Conservation (phyloP, 169 alveolate genomes). For the Hammondia hammondi region DNA sequence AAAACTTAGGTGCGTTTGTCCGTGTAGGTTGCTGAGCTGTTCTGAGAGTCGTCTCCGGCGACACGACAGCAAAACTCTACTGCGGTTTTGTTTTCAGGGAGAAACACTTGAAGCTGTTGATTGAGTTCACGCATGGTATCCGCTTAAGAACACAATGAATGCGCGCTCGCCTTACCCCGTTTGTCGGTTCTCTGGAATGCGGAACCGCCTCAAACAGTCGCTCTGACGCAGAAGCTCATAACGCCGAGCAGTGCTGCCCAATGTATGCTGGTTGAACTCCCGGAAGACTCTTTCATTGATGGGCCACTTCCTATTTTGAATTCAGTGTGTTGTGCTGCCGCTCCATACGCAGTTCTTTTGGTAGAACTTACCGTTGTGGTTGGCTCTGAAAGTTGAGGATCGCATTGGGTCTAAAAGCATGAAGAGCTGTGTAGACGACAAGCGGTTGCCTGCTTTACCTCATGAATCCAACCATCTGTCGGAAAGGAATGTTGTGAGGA, state of each 20-base stretch:
- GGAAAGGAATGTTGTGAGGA: not conserved
- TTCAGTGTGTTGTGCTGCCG: not conserved
- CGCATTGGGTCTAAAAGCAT: not conserved
- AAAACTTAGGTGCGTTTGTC: not conserved
- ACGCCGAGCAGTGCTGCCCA: slow-evolving; percentile 41
- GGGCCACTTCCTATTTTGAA: slow-evolving; percentile 55
- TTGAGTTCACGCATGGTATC: not conserved
- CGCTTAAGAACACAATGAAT: too few species aligned
- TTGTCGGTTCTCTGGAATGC: not conserved
- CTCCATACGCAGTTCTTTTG: not conserved
- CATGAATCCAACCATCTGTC: slow-evolving; percentile 72
- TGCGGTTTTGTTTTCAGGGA: not conserved
- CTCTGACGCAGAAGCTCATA: slow-evolving; percentile 53
- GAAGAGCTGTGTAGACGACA: not conserved
- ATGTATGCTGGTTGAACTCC: not conserved
- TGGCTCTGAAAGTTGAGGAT: slow-evolving; percentile 46
- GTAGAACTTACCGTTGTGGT: slow-evolving; percentile 59
- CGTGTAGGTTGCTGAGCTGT: too few species aligned
- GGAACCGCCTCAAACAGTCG: not conserved
- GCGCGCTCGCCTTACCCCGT: too few species aligned
- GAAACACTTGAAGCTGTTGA: not conserved
- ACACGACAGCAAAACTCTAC: too few species aligned
- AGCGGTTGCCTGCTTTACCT: slow-evolving; percentile 34
- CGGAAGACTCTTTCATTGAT: slow-evolving; percentile 43
- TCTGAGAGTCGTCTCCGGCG: too few species aligned